Evolutionary conservation across 2,329 filamentous ascomycete genomes (phyloP), one percentile per base, ranked within the genome.

Genomic region (Volutella citrinella): DNA sequence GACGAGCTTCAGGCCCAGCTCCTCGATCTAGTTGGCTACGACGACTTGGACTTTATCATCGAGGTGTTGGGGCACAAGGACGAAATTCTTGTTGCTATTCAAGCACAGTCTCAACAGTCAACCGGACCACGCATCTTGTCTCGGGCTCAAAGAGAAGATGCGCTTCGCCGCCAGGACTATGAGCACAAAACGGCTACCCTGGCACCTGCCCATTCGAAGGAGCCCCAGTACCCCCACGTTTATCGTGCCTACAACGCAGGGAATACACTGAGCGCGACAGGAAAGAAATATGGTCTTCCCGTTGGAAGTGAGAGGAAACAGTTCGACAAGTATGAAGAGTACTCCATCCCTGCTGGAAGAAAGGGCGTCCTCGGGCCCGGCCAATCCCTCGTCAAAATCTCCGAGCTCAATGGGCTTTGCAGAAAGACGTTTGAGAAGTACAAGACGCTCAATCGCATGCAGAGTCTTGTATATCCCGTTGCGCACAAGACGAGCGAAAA

Each of bases 401-500:
- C 75, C 7, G 84, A 89, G 5, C 74, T 98, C 68, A 93, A 98
- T 59, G 88, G 87, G 0, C 72, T 98, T 18, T 98, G 93, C 52
- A 77, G 80, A 41, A 80, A 78, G n/a, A 98, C 93, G 0, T 98
- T 98, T 68, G 87, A 84, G 55, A 90, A 90, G 0, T 98, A 98
- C 70, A 91, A 90, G 63, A 68, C 85, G 4, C 74, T 98, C 40
- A 98, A 98, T 56, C 84, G 94, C 18, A 98, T 98, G 94, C 93
- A 98, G 66, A 97, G 90, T 59, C 71, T 98, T 29, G 87, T 97
- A 1, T 95, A 95, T 53, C 89, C 89, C 1, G 87, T 98, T 6
- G 93, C 90, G 1, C 97, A 98, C 65, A 87, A 84, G 59, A 96
- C 88, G 3, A 95, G 82, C 55, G 93, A 98, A 64, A 98, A 98